Conservation (phyloP, 169 alveolate genomes). For the Cryptosporidium parvum region DNA sequence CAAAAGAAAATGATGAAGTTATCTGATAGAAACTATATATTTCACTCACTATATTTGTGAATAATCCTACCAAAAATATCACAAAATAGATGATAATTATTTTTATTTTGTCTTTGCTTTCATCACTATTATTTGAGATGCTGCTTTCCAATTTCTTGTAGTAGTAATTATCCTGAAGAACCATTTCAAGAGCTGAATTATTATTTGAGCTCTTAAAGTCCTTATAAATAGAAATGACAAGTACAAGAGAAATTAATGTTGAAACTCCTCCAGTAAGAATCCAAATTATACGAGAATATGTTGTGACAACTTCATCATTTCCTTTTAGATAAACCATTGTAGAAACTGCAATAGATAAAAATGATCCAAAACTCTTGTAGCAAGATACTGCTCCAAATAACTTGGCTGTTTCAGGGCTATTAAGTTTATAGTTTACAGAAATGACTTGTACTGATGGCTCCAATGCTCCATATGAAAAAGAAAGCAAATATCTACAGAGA, state of each 20-base stretch:
- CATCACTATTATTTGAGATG: neutral
- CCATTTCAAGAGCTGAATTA: neutral
- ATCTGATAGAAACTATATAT: slow-evolving; percentile 33
- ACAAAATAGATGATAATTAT: slow-evolving; percentile 1
- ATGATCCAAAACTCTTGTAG: slow-evolving; percentile 40
- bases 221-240: neutral
- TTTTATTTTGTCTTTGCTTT: neutral
- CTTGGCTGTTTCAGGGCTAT: slow-evolving; percentile 8
- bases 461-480: slow-evolving; percentile 33
- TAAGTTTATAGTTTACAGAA: slow-evolving; percentile 8
- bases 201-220: neutral
- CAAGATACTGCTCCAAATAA: slow-evolving; percentile 34
- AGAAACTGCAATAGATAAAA: slow-evolving; percentile 4
- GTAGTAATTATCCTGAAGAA: neutral
- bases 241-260: slow-evolving; percentile 5
- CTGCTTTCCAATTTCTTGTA: neutral
- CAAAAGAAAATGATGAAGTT: slow-evolving; percentile 35
- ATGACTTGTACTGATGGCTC: slow-evolving; percentile 41
- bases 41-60: slow-evolving; percentile 21
- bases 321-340: slow-evolving; percentile 18
- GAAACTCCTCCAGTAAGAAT: slow-evolving; percentile 23
- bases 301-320: neutral
- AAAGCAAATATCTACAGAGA: slow-evolving; percentile 20
- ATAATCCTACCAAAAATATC: slow-evolving; percentile 6
- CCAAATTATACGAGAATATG: slow-evolving; percentile 6